Percentiles rank a stretch among this genome's conserved stretches.
Conservation (phyloP, 192 early-diverging fungal genomes). For the Paraglomus brasilianum region DNA sequence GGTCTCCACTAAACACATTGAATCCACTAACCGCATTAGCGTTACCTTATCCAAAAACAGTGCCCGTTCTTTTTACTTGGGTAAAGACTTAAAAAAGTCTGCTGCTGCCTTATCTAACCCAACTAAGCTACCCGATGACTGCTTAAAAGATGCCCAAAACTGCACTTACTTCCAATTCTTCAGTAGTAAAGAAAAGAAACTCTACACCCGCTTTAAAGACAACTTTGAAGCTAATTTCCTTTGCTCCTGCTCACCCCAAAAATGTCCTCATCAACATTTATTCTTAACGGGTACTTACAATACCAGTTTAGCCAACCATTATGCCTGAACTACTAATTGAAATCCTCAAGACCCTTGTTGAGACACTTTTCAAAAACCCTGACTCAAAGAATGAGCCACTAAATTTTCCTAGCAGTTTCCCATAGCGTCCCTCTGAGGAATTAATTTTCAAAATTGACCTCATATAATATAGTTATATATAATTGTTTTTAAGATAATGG, state of each 20-base stretch:
- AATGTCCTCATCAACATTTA: no score
- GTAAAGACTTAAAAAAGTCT: neutral
- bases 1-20: constrained; percentile 6
- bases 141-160: constrained; percentile 8
- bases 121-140: constrained; percentile 8
- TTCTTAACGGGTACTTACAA: neutral
- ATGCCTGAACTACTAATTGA: neutral
- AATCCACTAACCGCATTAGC: constrained; percentile 6
- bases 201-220: constrained; percentile 15
- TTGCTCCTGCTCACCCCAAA: neutral
- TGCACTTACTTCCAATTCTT: constrained; percentile 10
- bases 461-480: no score
- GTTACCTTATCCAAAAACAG: constrained; percentile 8
- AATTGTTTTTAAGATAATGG: no score
- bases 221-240: neutral
- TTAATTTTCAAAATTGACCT: no score
- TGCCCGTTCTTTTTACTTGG: constrained; percentile 7
- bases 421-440: no score
- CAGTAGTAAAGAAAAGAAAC: constrained; percentile 11
- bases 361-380: neutral
- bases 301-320: neutral
- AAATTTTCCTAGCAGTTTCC: no score
- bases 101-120: neutral
- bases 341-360: constrained; percentile 9
- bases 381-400: constrained; percentile 17